A percentile compares a stretch with the other conserved stretches of the same genome.
These are phyloP conservation scores for Yamadazyma paraphyllophila DNA, from an alignment of 805 yeast species.

Conservation along the genomic window DNA sequence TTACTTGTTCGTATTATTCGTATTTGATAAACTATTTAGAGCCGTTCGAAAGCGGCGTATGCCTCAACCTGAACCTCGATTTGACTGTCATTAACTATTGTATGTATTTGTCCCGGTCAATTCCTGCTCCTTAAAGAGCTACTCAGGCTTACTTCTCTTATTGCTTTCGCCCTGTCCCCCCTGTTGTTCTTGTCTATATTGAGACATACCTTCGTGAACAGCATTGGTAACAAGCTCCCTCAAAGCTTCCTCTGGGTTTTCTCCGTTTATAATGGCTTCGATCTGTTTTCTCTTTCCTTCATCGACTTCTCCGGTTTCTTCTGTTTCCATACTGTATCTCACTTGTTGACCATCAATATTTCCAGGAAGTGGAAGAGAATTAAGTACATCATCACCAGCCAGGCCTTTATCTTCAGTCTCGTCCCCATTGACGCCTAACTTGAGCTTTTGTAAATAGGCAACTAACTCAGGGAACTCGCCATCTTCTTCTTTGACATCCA, in stretches of 20 bases:
- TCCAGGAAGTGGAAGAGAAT: slow-evolving; percentile 35
- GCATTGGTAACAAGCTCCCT: slow-evolving; percentile 65
- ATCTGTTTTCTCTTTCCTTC: slow-evolving; percentile 60
- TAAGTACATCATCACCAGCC: slow-evolving; percentile 1
- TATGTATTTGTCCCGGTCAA: no score
- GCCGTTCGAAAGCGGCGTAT: no score
- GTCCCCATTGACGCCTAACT: slow-evolving; percentile 10
- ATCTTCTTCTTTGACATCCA: slow-evolving; percentile 75
- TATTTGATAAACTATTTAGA: no score
- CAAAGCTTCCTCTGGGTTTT: slow-evolving; percentile 76
- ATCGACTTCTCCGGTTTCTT: slow-evolving; percentile 21
- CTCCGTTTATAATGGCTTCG: slow-evolving; percentile 72
- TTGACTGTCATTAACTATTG: no score
- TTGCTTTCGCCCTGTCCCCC: slow-evolving; percentile 12
- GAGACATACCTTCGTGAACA: slow-evolving; percentile 54
- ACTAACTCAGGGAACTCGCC: slow-evolving; percentile 80
- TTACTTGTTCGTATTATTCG: no score
- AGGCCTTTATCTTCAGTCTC: neutral
- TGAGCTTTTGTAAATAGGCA: slow-evolving; percentile 48
- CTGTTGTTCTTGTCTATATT: slow-evolving; percentile 21
- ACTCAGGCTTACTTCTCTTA: slow-evolving; percentile 17
- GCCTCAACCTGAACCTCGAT: no score
- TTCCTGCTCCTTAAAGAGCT: neutral
- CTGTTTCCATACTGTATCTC: slow-evolving; percentile 53
- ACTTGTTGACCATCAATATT: slow-evolving; percentile 48